phyloP scores from a whole-genome alignment of 1,284 basidiomycete species.

The Ganoderma resinaceum region DNA sequence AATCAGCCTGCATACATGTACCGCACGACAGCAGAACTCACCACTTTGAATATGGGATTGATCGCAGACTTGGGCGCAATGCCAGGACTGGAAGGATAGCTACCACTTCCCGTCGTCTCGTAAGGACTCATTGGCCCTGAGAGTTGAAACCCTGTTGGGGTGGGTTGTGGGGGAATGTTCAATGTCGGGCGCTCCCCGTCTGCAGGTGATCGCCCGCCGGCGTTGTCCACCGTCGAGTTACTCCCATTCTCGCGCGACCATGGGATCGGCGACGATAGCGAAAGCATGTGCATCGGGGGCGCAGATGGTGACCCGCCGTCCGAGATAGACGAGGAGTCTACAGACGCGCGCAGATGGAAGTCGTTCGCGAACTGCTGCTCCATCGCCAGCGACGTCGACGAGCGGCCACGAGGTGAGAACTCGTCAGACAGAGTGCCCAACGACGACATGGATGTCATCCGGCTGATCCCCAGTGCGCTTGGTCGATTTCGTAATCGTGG shows the following conservation, averaged over 20 bases:
- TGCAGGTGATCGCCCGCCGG: constrained; percentile 25
- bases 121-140: constrained; percentile 39
- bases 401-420: constrained; percentile 75
- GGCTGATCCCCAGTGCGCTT: constrained; percentile 67
- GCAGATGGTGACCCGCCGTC: constrained; percentile 65
- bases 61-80: constrained; percentile 71
- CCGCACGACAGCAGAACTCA: constrained; percentile 51
- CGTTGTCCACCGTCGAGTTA: constrained; percentile 37
- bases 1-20: not conserved
- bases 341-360: constrained; percentile 76
- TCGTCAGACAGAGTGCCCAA: constrained; percentile 75
- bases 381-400: constrained; percentile 83
- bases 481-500: constrained; percentile 66
- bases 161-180: constrained; percentile 58
- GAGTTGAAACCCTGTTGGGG: constrained; percentile 45
- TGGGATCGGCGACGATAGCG: constrained; percentile 65
- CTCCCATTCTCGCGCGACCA: constrained; percentile 40
- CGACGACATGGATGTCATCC: constrained; percentile 80
- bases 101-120: constrained; percentile 33
- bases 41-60: constrained; percentile 93
- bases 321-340: constrained; percentile 66
- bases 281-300: constrained; percentile 74
- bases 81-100: constrained; percentile 57
- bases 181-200: constrained; percentile 41
- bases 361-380: constrained; percentile 84